phyloP scores from a whole-genome alignment of 2,329 filamentous ascomycete genomes.

The Microdochium bolleyi region DNA sequence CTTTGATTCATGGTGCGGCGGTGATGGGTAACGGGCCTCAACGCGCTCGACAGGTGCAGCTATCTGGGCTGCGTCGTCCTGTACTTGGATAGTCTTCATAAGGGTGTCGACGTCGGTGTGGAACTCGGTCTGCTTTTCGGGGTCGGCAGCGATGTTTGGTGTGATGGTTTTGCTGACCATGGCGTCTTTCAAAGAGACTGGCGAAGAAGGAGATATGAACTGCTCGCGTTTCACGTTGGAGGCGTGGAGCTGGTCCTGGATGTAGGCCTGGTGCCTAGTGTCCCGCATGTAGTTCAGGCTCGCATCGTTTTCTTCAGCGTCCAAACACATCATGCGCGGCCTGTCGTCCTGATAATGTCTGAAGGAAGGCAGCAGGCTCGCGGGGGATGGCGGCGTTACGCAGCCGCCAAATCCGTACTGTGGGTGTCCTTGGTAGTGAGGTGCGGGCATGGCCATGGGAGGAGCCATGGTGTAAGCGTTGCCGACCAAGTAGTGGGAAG shows the following conservation, averaged over 20 bases:
- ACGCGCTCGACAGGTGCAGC: conserved; percentile 14
- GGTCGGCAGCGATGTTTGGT: conserved; percentile 36
- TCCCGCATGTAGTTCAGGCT: conserved; percentile 11
- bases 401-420: not conserved
- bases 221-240: conserved; percentile 26
- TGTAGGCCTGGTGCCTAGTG: conserved; percentile 6
- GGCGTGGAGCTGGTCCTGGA: conserved; percentile 19
- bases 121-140: conserved; percentile 51
- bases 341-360: conserved; percentile 24
- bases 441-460: not conserved
- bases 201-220: conserved; percentile 8
- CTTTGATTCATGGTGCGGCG: conserved; percentile 14
- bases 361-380: not conserved
- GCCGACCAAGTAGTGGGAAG: not conserved
- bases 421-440: not conserved
- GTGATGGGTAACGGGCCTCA: conserved; percentile 21
- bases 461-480: not conserved
- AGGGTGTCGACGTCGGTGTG: conserved; percentile 79
- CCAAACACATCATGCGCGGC: conserved; percentile 15
- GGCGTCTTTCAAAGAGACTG: conserved; percentile 5
- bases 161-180: conserved; percentile 29
- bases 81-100: conserved; percentile 81
- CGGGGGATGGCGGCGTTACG: not conserved
- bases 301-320: conserved; percentile 19
- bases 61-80: conserved; percentile 31